Conservation (phyloP, 169 alveolate species). For the Perkinsus chesapeaki region DNA sequence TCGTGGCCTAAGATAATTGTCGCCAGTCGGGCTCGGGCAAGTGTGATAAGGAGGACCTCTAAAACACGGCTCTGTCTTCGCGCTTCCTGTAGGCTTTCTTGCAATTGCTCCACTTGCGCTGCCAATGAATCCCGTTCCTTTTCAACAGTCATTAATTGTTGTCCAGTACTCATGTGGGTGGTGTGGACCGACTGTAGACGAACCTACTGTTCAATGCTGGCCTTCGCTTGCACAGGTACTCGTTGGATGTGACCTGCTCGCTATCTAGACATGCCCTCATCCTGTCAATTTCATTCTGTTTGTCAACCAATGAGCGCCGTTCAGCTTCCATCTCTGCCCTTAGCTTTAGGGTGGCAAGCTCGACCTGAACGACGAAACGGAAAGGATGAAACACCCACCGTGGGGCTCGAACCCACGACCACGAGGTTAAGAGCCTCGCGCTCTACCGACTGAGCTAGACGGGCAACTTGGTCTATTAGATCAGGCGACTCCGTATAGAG, state of each 20-base stretch:
- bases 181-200: neutral
- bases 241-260: neutral
- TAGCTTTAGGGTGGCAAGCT: neutral
- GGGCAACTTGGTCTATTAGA: neutral
- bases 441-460: slow-evolving; percentile 99
- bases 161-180: neutral
- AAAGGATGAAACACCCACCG: neutral
- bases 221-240: neutral
- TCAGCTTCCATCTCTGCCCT: neutral
- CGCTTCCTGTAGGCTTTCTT: neutral
- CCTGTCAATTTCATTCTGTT: neutral
- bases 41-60: neutral
- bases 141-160: neutral
- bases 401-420: slow-evolving; percentile 99
- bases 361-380: neutral
- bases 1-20: neutral
- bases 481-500: too few relatives aligned
- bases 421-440: slow-evolving; percentile 98
- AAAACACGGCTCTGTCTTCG: neutral
- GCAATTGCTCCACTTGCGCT: neutral
- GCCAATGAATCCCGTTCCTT: neutral
- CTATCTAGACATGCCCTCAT: neutral
- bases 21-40: neutral
- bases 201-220: neutral
- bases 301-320: neutral